Evolutionary conservation across 257 asterid species (phyloP).

Genomic region (Penstemon barbatus): DNA sequence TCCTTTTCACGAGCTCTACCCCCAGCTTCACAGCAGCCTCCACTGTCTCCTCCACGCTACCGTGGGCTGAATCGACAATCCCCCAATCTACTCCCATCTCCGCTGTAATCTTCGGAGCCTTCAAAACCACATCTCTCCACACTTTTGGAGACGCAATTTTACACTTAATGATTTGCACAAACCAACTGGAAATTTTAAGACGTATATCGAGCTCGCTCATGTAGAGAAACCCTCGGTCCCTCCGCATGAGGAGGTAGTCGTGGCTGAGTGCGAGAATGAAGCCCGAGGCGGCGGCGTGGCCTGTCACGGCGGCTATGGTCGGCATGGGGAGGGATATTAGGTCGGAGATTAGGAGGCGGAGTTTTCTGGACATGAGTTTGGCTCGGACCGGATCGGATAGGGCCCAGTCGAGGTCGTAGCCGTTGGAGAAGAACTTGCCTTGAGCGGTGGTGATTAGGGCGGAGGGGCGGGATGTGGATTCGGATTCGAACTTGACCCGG

Average conservation of each 20-base stretch:
- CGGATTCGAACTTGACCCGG: conserved; percentile 36
- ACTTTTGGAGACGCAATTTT: conserved; percentile 43
- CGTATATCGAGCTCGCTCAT: conserved; percentile 67
- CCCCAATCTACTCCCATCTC: conserved; percentile 53
- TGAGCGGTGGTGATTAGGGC: conserved; percentile 71
- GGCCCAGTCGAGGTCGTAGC: conserved; percentile 70
- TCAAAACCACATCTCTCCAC: conserved; percentile 55
- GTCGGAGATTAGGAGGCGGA: conserved; percentile 53
- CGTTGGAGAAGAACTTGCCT: conserved; percentile 77
- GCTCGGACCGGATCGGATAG: conserved; percentile 28
- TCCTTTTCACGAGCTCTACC: conserved; percentile 45
- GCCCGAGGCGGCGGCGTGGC: conserved; percentile 67
- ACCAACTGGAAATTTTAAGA: conserved; percentile 48
- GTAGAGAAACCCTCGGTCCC: conserved; percentile 55
- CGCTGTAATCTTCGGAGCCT: conserved; percentile 46
- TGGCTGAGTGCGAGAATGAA: conserved; percentile 57
- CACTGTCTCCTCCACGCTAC: conserved; percentile 48
- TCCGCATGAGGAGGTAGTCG: conserved; percentile 62
- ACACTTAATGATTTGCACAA: conserved; percentile 38
- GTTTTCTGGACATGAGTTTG: conserved; percentile 42
- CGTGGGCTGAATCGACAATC: conserved; percentile 52
- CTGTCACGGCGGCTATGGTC: conserved; percentile 72
- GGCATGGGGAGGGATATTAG: conserved; percentile 73
- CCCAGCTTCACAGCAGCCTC: conserved; percentile 55
- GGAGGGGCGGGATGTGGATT: conserved; percentile 35